A percentile compares a stretch with the other conserved stretches of the same genome.
Evolutionary conservation across 257 asterid species (phyloP).

Genomic region (Rehmannia glutinosa): DNA sequence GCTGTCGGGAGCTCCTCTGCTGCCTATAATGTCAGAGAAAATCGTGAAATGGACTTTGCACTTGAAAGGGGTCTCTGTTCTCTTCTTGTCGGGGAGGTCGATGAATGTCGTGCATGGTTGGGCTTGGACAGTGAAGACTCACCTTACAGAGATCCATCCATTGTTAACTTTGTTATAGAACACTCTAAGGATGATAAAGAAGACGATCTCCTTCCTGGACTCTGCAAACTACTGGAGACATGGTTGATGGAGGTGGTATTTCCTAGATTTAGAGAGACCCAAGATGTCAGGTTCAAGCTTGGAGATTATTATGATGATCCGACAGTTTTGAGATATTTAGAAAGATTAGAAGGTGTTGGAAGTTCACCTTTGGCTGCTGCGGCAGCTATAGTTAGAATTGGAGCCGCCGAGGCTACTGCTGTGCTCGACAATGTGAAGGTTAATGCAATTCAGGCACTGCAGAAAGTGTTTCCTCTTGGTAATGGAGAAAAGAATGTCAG

Average conservation of each 20-base stretch:
- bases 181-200: constrained; percentile 76
- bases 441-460: constrained; percentile 83
- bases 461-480: constrained; percentile 75
- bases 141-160: constrained; percentile 79
- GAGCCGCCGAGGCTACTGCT: constrained; percentile 96
- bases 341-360: constrained; percentile 81
- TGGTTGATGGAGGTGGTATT: constrained; percentile 98
- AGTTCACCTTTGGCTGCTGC: constrained; percentile 97
- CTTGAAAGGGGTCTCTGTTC: constrained; percentile 98
- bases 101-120: constrained; percentile 87
- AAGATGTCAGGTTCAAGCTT: constrained; percentile 61
- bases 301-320: constrained; percentile 98
- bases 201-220: constrained; percentile 87
- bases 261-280: constrained; percentile 91
- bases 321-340: constrained; percentile 86
- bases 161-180: constrained; percentile 68
- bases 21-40: constrained; percentile 45
- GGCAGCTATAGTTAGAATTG: constrained; percentile 92
- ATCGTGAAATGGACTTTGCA: constrained; percentile 81
- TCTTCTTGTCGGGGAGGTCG: constrained; percentile 92
- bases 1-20: constrained; percentile 44
- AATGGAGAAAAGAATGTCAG: constrained; percentile 43
- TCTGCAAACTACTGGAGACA: constrained; percentile 87
- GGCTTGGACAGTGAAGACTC: constrained; percentile 80
- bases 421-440: constrained; percentile 86